Conservation (phyloP, 108 stramenopile genomes). For the Nitzschia putrida region DNA sequence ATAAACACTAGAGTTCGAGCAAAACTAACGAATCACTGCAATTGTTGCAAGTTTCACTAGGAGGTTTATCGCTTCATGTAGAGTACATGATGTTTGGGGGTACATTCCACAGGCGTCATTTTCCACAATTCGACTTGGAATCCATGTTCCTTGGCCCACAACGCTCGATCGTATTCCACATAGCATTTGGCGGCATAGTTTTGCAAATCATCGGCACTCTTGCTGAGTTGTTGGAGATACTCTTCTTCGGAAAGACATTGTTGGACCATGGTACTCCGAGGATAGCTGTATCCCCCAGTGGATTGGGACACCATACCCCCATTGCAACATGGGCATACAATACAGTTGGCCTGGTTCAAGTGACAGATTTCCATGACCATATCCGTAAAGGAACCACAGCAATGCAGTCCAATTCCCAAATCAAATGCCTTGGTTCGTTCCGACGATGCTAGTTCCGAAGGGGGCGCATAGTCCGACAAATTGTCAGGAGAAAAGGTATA, state of each 20-base stretch:
- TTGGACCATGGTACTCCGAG: constrained; percentile 27
- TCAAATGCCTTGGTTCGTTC: constrained; percentile 19
- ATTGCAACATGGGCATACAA: constrained; percentile 44
- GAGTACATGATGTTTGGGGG: constrained; percentile 43
- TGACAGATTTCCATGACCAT: constrained; percentile 40
- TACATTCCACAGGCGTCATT: constrained; percentile 29
- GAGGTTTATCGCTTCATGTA: constrained; percentile 21
- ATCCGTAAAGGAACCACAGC: constrained; percentile 42
- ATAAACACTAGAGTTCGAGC: too few relatives aligned
- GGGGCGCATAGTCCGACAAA: constrained; percentile 19
- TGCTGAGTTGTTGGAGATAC: constrained; percentile 24
- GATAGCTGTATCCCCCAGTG: constrained; percentile 26
- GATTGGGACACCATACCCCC: constrained; percentile 31
- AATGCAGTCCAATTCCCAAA: constrained; percentile 39
- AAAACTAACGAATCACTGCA: too few relatives aligned
- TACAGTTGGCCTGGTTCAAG: constrained; percentile 25
- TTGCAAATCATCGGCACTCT: constrained; percentile 27
- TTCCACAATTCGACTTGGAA: constrained; percentile 30
- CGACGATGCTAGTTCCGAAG: not conserved
- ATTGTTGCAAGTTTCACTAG: too few relatives aligned
- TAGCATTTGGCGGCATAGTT: constrained; percentile 35
- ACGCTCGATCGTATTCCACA: constrained; percentile 38
- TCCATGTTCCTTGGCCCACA: constrained; percentile 40
- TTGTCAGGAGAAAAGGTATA: constrained; percentile 30
- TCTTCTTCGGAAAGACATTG: constrained; percentile 29